Conservation (phyloP, 306 rosid genomes). For the Casuarina equisetifolia region DNA sequence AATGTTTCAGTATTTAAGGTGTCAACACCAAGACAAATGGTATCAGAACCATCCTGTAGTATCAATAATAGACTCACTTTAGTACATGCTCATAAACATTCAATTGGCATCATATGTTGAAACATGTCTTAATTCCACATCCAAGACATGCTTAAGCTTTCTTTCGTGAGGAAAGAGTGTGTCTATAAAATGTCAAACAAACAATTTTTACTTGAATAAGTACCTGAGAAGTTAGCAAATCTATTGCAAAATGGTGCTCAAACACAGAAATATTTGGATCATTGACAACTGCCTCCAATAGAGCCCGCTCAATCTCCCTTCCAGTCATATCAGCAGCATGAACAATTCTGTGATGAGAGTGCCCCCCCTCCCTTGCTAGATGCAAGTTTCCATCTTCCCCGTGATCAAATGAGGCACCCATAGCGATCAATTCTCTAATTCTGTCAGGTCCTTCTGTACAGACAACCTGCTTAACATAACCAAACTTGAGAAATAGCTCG, state of each 20-base stretch:
- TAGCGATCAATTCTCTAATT: slow-evolving; percentile 84
- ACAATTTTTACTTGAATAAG: slow-evolving; percentile 11
- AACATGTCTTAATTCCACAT: not conserved
- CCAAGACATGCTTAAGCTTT: not conserved
- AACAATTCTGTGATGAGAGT: slow-evolving; percentile 84
- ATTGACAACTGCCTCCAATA: slow-evolving; percentile 57
- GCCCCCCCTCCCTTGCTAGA: slow-evolving; percentile 89
- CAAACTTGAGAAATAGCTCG: slow-evolving; percentile 14
- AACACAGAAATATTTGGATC: slow-evolving; percentile 83
- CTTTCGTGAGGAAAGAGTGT: not conserved
- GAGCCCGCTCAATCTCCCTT: slow-evolving; percentile 86
- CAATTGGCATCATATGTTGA: not conserved
- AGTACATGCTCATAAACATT: slow-evolving; percentile 16
- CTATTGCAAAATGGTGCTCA: slow-evolving; percentile 89
- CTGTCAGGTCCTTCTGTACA: slow-evolving; percentile 99
- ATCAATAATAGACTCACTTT: slow-evolving; percentile 31
- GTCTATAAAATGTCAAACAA: not conserved
- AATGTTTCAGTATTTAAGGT: slow-evolving; percentile 68
- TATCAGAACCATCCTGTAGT: slow-evolving; percentile 71
- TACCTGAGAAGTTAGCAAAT: slow-evolving; percentile 89
- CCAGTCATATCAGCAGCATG: slow-evolving; percentile 99
- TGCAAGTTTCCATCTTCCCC: slow-evolving; percentile 95
- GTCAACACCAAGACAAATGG: slow-evolving; percentile 81
- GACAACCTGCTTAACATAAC: slow-evolving; percentile 67
- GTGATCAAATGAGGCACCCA: slow-evolving; percentile 92